These are phyloP conservation scores for Ilex aquifolium DNA, from an alignment of 257 asterid species.

Conservation along the genomic window DNA sequence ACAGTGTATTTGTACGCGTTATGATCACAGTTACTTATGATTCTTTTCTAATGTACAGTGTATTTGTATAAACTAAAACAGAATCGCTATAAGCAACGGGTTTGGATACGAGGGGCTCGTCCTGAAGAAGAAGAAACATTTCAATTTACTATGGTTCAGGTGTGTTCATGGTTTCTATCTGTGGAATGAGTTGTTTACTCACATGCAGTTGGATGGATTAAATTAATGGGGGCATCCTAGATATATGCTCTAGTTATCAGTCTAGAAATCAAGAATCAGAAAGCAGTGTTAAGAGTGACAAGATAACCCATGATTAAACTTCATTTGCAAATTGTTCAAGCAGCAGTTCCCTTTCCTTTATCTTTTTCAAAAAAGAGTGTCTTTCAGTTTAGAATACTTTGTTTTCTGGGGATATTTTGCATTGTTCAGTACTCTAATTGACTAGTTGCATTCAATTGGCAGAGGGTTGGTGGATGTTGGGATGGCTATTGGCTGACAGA, in stretches of 20 bases:
- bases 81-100: slow-evolving; percentile 70
- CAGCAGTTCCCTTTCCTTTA: too few species aligned
- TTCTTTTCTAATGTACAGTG: slow-evolving; percentile 9
- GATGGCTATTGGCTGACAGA: slow-evolving; percentile 98
- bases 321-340: too few species aligned
- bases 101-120: slow-evolving; percentile 84
- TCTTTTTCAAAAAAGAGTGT: too few species aligned
- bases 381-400: too few species aligned
- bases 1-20: slow-evolving; percentile 4
- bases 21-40: too few species aligned
- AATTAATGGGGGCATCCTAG: too few species aligned
- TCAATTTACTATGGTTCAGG: slow-evolving; percentile 88
- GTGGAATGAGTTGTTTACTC: neutral
- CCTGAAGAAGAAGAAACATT: slow-evolving; percentile 90
- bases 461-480: slow-evolving; percentile 96
- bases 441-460: slow-evolving; percentile 14
- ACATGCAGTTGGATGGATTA: too few species aligned
- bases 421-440: slow-evolving; percentile 1
- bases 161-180: slow-evolving; percentile 17
- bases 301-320: too few species aligned
- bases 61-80: slow-evolving; percentile 24
- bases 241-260: too few species aligned
- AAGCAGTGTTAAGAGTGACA: too few species aligned
- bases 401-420: neutral
- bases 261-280: too few species aligned